Evolutionary conservation across 495 filamentous ascomycete species (phyloP).

Genomic region (Pseudomonodictys pantanalensis): DNA sequence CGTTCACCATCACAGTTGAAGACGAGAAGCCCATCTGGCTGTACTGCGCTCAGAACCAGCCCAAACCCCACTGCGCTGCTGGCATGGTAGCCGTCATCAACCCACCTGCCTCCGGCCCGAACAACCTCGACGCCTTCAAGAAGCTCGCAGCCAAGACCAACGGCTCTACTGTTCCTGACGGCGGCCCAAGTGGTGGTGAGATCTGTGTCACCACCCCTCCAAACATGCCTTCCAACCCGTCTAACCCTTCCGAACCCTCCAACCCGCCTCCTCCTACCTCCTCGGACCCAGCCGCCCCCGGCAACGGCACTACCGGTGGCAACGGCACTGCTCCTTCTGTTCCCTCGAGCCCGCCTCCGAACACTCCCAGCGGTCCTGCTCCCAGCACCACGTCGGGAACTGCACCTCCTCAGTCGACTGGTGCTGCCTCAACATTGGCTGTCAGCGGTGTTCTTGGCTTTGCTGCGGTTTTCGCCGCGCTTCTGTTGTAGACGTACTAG

Average conservation of each 20-base stretch:
- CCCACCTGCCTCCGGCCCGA: conserved; percentile 23
- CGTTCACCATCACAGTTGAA: conserved; percentile 34
- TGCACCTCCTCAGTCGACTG: conserved; percentile 1
- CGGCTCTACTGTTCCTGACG: conserved; percentile 9
- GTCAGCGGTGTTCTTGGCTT: conserved; percentile 12
- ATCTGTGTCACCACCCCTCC: too few relatives aligned
- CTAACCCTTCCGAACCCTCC: neutral
- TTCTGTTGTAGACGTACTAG: conserved; percentile 4
- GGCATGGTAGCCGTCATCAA: conserved; percentile 39
- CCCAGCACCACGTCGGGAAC: too few relatives aligned
- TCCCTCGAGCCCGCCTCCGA: neutral
- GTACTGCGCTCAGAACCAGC: conserved; percentile 32
- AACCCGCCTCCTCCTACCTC: too few relatives aligned
- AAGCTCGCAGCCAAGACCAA: conserved; percentile 19
- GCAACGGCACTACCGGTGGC: neutral
- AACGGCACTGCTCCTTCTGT: neutral
- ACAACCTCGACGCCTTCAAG: conserved; percentile 29
- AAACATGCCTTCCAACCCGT: neutral
- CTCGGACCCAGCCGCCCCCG: too few relatives aligned
- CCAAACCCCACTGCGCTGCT: conserved; percentile 28
- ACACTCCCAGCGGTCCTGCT: neutral
- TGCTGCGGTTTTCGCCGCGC: conserved; percentile 7
- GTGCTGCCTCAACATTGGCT: conserved; percentile 10
- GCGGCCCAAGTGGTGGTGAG: neutral
- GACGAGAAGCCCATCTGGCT: conserved; percentile 36